Evolutionary conservation across 768 basidiomycete genomes (phyloP).

Genomic region (Macrolepiota fuliginosa): DNA sequence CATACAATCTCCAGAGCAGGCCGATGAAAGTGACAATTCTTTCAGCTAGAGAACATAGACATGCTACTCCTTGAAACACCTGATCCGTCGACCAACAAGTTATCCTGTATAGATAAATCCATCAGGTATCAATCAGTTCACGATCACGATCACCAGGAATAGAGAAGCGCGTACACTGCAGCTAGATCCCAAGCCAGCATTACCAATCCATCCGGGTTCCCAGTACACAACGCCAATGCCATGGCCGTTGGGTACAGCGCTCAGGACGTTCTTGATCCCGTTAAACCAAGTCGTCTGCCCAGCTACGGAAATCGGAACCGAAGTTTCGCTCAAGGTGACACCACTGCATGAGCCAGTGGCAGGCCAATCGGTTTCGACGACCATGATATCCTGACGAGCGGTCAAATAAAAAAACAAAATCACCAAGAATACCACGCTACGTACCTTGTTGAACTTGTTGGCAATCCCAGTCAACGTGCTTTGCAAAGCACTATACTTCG

Average conservation of each 20-base stretch:
- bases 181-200: slow-evolving; percentile 41
- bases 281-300: slow-evolving; percentile 56
- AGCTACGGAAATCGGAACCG: slow-evolving; percentile 43
- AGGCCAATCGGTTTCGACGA: slow-evolving; percentile 68
- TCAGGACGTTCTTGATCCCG: slow-evolving; percentile 46
- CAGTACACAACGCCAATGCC: slow-evolving; percentile 56
- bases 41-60: slow-evolving; percentile 30
- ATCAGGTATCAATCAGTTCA: not conserved
- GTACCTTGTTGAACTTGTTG: slow-evolving; percentile 47
- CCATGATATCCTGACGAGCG: slow-evolving; percentile 42
- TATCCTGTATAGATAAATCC: slow-evolving; percentile 33
- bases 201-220: slow-evolving; percentile 68
- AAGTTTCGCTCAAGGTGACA: slow-evolving; percentile 40
- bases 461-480: slow-evolving; percentile 50
- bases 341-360: slow-evolving; percentile 38
- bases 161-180: slow-evolving; percentile 32
- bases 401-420: not conserved
- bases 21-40: not conserved
- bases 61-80: slow-evolving; percentile 43
- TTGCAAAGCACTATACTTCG: slow-evolving; percentile 49
- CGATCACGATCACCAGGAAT: not conserved
- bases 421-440: not conserved
- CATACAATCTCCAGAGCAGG: too few species aligned
- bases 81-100: slow-evolving; percentile 44
- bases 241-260: slow-evolving; percentile 45